Base-by-base conservation (phyloP, 148 eudicot genomes). In the Hydrangea macrophylla region DNA sequence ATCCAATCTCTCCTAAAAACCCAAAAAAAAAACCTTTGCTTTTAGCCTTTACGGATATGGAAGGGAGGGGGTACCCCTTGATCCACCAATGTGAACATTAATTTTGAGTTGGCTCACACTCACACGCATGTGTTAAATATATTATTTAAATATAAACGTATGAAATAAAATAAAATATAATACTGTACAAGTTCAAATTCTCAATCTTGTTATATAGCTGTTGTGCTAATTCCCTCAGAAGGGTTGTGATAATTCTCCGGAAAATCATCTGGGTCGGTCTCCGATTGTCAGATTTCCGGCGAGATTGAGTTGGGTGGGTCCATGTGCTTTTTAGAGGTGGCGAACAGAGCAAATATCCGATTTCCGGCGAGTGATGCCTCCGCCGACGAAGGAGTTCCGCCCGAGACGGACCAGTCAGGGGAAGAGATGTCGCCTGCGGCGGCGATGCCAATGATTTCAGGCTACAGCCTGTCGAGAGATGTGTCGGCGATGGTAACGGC, bases 401-500 rank as follows among this genome's bases (percentile, higher is more conserved):
- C 32, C 0, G 42, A 54, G 11, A 51, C 24, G 11, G 17, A 9
- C 9, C 28, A 18, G 22, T 37, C 15, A 20, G 28, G 32, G 32
- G 40, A 18, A 68, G 63, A 31, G 53, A 48, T 17, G 51, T 1
- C 20, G 72, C 48, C 17, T 57, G 69, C 42, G 55, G 51, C 31
- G 40, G 33, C 58, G 36, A 64, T 28, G 64, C 69, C 78, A 5
- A 18, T 73, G 45, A 48, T 65, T 7, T 12, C 66, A 3, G 65
- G 59, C 22, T 70, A 60, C 20, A 30, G 51, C 13, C 77, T 67
- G 64, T 27, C 86, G 31, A 67, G 80, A 40, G 96, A 89, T 74
- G 81, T 79, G 77, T 82, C 88, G 0, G 89, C 85, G 56, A 86
- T 89, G 91, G 92, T 84, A 61, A 75, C 81, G 58, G 92, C 96